Base-by-base conservation (phyloP, 148 eudicot genomes). In the Cornus florida region DNA sequence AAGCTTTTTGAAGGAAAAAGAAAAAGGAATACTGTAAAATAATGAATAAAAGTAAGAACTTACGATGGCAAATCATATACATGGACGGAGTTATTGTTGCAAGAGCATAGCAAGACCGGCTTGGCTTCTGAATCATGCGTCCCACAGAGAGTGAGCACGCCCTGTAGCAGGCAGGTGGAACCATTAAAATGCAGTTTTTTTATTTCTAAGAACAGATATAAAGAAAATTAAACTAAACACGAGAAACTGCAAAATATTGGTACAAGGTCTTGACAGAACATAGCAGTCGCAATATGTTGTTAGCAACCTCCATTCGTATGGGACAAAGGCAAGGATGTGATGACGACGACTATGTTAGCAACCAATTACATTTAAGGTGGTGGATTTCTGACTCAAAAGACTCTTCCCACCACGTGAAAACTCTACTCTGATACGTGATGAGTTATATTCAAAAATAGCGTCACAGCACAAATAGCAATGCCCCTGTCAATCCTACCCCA, bases 61-160 rank as follows among this genome's bases (percentile, higher is more conserved):
- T 79, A 96, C 99, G 98, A 91, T 78, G 99, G 98, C 83, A 96
- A 86, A 75, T 97, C 99, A 82, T 88, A 92, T 71, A 85, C 84
- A 75, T 91, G 94, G 64, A 94, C 90, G 57, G 86, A 75, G 81
- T 97, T 92, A 91, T 94, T 98, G 83, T 92, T 97, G 84, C 90
- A 84, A 13, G 98, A 88, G 84, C 98, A 96, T 32, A 96, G 79
- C 85, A 96, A 83, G 16, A 96, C 88, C 5, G 99, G 99, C 87
- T 96, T 94, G 82, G 87, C 85, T 84, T 90, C 98, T 38, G 93
- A 77, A 87, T 96, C 99, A 72, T 84, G 92, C 95, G 94, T 92
- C 77, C 99, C 99, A 68, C 93, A 94, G 10, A 96, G 86, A 64
- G 95, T 76, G 43, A 96, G 92, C 72, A 96, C 24, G 53, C 99